Evolutionary conservation across 2,329 filamentous ascomycete genomes (phyloP).

Genomic region (Penicillium sp.): DNA sequence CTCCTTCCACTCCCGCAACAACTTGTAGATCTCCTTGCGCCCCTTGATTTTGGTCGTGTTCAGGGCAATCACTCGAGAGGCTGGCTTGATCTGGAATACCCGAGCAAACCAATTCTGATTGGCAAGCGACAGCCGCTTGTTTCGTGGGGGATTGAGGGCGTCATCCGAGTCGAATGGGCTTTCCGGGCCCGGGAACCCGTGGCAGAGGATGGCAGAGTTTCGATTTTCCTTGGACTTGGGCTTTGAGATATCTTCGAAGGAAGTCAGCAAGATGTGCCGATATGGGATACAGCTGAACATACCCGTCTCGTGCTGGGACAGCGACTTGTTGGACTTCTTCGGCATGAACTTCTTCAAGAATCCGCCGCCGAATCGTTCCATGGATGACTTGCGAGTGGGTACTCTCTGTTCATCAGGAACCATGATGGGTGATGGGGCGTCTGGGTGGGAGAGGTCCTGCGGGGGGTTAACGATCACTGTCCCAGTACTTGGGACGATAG

Average conservation of each 20-base stretch:
- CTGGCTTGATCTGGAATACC: conserved; percentile 86
- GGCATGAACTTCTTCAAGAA: conserved; percentile 57
- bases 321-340: conserved; percentile 45
- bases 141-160: conserved; percentile 13
- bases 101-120: conserved; percentile 84
- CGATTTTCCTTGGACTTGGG: conserved; percentile 9
- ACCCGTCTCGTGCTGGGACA: conserved; percentile 39
- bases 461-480: conserved; percentile 31
- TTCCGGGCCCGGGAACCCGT: conserved; percentile 17
- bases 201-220: conserved; percentile 12
- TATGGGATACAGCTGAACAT: conserved; percentile 22
- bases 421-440: neutral
- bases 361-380: conserved; percentile 41
- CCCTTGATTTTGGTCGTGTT: conserved; percentile 69
- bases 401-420: conserved; percentile 8
- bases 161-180: conserved; percentile 19
- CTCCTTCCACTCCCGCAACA: conserved; percentile 77
- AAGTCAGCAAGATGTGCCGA: conserved; percentile 3
- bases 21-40: conserved; percentile 72
- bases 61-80: conserved; percentile 73
- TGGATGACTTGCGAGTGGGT: conserved; percentile 23
- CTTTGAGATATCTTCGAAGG: conserved; percentile 3
- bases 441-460: conserved; percentile 8
- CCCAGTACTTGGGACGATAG: conserved; percentile 27
- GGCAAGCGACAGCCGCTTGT: conserved; percentile 18